Evolutionary conservation across 345 rosid species (phyloP).

Genomic region (Eucalyptus cloeziana): DNA sequence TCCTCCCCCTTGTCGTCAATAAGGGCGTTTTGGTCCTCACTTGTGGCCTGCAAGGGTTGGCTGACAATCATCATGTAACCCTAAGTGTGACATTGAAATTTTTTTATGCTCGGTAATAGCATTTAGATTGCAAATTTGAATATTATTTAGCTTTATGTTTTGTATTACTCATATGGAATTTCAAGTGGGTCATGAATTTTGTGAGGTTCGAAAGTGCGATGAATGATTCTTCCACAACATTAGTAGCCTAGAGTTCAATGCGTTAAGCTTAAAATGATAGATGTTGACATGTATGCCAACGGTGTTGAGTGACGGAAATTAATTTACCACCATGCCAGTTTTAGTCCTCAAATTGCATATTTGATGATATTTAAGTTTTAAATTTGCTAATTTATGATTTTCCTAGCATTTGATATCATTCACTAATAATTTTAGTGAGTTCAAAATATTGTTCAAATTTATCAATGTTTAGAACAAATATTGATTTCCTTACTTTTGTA

Average conservation of each 20-base stretch:
- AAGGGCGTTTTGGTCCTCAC: no score
- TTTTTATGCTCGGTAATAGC: neutral
- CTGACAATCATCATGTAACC: no score
- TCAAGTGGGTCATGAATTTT: neutral
- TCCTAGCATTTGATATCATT: neutral
- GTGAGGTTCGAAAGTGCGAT: neutral
- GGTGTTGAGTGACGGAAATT: neutral
- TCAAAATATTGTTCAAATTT: neutral
- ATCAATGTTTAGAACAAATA: no score
- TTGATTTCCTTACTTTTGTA: no score
- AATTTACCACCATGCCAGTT: neutral
- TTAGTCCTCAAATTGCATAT: neutral
- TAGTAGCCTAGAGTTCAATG: neutral
- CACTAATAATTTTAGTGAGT: neutral
- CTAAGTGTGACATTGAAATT: neutral
- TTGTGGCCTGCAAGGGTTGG: accelerated
- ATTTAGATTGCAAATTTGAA: neutral
- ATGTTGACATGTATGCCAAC: neutral
- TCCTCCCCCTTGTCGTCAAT: accelerated
- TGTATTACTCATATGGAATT: neutral
- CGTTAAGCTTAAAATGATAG: neutral
- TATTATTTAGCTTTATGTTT: neutral
- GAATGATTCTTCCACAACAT: neutral
- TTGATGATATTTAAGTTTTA: neutral
- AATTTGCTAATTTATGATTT: neutral